Evolutionary conservation across 164 flowering plant genomes (phyloP).

Genomic region (Macadamia tetraphylla): DNA sequence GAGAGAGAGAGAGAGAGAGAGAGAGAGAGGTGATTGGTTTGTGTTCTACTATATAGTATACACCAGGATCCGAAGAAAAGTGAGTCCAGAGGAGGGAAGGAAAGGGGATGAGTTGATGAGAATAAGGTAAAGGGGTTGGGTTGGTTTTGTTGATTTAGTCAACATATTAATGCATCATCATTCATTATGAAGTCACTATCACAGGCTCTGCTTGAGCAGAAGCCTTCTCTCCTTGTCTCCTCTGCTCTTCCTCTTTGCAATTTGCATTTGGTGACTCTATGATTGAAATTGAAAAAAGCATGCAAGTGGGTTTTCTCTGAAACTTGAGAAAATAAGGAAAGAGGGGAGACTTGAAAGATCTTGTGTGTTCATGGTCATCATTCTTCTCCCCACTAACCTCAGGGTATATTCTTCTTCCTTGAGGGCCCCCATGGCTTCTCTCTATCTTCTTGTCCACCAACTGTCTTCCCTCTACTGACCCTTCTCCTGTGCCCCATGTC

Average conservation of each 20-base stretch:
- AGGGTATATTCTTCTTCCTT: constrained; percentile 30
- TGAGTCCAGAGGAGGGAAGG: neutral
- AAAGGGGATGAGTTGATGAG: neutral
- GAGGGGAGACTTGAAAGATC: constrained; percentile 17
- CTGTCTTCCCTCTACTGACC: constrained; percentile 26
- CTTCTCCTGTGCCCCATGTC: constrained; percentile 4
- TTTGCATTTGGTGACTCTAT: constrained; percentile 20
- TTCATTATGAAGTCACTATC: constrained; percentile 21
- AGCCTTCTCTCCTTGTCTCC: neutral
- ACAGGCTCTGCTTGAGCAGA: constrained; percentile 20
- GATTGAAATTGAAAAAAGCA: constrained; percentile 29
- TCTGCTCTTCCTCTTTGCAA: too few relatives aligned
- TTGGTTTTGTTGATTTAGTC: constrained; percentile 25
- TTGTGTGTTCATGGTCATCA: constrained; percentile 32
- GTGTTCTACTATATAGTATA: neutral
- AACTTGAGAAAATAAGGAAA: neutral
- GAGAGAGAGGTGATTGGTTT: neutral
- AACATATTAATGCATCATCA: constrained; percentile 35
- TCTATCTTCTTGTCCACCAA: constrained; percentile 40
- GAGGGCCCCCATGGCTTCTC: constrained; percentile 8
- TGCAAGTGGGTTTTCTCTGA: constrained; percentile 17
- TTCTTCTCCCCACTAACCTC: constrained; percentile 43
- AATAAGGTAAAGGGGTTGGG: neutral
- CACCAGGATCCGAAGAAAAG: neutral
- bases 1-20: constrained; percentile 3